Evolutionary conservation across 768 basidiomycete species (phyloP).

Genomic region (Cantharellus cinnabarinus): DNA sequence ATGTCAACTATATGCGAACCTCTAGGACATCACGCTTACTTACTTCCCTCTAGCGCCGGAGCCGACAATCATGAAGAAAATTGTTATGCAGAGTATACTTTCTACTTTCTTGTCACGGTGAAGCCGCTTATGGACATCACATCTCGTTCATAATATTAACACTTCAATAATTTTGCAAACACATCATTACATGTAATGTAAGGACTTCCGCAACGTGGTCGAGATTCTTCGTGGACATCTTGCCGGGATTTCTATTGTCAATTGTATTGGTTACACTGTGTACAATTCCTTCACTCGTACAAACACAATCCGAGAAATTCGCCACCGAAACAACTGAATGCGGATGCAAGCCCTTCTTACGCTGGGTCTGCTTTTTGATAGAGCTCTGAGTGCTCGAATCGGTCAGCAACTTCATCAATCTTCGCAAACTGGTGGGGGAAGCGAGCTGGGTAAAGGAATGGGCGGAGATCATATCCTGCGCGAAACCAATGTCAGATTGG

Average conservation of each 20-base stretch:
- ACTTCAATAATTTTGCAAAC: too few relatives aligned
- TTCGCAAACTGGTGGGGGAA: slow-evolving; percentile 96
- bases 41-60: slow-evolving; percentile 35
- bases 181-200: too few relatives aligned
- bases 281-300: neutral
- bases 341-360: neutral
- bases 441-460: slow-evolving; percentile 85
- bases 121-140: neutral
- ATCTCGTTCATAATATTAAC: neutral
- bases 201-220: neutral
- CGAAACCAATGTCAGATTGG: neutral
- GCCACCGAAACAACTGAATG: neutral
- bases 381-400: slow-evolving; percentile 45
- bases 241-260: neutral
- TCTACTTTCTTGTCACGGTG: slow-evolving; percentile 37
- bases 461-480: slow-evolving; percentile 81
- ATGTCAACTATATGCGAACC: slow-evolving; percentile 18
- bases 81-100: slow-evolving; percentile 52
- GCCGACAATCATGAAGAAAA: slow-evolving; percentile 83
- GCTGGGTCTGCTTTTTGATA: neutral
- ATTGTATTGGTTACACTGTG: neutral
- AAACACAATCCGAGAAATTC: neutral
- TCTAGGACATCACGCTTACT: slow-evolving; percentile 6
- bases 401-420: slow-evolving; percentile 65
- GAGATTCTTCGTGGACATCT: neutral